Conservation (phyloP, 176 grass and related monocot genomes). For the Carex myosuroides region DNA sequence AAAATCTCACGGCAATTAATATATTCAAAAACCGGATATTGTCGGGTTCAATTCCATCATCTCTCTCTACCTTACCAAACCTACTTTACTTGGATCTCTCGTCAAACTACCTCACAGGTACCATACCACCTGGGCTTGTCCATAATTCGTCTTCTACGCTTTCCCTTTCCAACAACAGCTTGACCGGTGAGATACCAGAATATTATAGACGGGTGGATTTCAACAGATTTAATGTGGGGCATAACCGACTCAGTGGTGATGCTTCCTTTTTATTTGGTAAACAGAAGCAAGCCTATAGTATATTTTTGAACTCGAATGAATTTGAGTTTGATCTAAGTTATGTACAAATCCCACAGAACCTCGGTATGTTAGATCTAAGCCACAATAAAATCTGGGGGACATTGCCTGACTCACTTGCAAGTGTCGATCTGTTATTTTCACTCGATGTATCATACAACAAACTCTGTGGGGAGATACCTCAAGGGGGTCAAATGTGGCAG, state of each 20-base stretch:
- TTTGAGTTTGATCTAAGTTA: slow-evolving; percentile 15
- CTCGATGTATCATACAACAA: slow-evolving; percentile 1
- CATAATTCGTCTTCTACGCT: not conserved
- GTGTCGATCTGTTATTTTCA: too few species aligned
- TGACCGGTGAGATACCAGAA: not conserved
- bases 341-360: not conserved
- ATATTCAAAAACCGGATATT: not conserved
- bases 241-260: not conserved
- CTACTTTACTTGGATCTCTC: not conserved
- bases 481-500: not conserved
- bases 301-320: not conserved
- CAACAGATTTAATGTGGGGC: not conserved
- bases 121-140: not conserved
- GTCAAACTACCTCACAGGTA: not conserved
- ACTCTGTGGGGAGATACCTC: slow-evolving; percentile 4
- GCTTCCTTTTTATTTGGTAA: slow-evolving; percentile 19
- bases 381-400: not conserved
- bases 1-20: not conserved
- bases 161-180: not conserved
- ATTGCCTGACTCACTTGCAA: not conserved
- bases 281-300: not conserved
- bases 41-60: slow-evolving; percentile 7
- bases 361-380: not conserved
- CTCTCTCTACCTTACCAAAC: not conserved
- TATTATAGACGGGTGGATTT: not conserved